Conservation (phyloP, 1,284 basidiomycete species). For the Moniliophthora roreri region DNA sequence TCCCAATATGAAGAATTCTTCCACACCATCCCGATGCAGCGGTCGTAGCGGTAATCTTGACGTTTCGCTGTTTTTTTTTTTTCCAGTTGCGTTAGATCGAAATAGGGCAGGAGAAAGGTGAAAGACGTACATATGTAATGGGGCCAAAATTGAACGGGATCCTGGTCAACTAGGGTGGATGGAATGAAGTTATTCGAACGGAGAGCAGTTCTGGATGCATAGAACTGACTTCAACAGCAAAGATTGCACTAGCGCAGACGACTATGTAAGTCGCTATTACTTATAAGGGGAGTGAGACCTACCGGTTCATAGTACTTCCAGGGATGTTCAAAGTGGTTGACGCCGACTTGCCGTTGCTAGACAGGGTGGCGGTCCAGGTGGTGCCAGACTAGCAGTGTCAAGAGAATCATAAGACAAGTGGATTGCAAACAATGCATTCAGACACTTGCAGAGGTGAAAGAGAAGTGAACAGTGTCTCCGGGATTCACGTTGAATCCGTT, state of each 20-base stretch:
- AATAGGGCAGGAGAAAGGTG: not conserved
- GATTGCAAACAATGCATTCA: not conserved
- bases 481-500: slow-evolving; percentile 31
- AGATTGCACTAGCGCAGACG: slow-evolving; percentile 16
- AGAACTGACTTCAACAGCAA: slow-evolving; percentile 25
- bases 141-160: slow-evolving; percentile 30
- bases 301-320: slow-evolving; percentile 29
- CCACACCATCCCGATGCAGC: slow-evolving; percentile 27
- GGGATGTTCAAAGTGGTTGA: slow-evolving; percentile 26
- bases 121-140: slow-evolving; percentile 23
- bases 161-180: slow-evolving; percentile 19
- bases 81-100: slow-evolving; percentile 10
- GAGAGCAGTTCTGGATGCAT: too few species aligned
- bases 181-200: not conserved
- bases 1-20: slow-evolving; percentile 24
- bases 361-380: slow-evolving; percentile 29
- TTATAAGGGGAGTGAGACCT: slow-evolving; percentile 4
- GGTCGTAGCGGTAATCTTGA: slow-evolving; percentile 26
- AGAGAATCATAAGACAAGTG: too few species aligned
- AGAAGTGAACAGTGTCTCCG: slow-evolving; percentile 29
- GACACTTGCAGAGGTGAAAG: slow-evolving; percentile 22
- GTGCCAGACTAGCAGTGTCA: slow-evolving; percentile 17
- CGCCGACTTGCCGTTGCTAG: slow-evolving; percentile 24
- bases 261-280: slow-evolving; percentile 80
- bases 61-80: too few species aligned